These are phyloP conservation scores for Pleurotus giganteus DNA, from an alignment of 768 basidiomycete genomes.

Conservation along the genomic window DNA sequence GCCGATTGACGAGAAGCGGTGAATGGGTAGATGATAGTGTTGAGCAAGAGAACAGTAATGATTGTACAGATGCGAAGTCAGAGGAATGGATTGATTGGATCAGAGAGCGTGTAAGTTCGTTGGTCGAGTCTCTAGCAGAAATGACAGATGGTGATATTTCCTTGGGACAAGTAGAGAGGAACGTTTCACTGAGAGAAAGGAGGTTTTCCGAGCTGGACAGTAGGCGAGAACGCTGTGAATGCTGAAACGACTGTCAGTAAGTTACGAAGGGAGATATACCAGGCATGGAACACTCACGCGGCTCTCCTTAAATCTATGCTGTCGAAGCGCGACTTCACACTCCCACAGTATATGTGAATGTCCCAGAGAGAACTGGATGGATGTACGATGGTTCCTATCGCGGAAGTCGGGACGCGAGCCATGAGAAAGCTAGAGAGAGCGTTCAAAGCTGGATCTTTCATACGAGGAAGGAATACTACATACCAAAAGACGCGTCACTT, in stretches of 20 bases:
- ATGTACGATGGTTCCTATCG: slow-evolving; percentile 69
- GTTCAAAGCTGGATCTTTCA: slow-evolving; percentile 6
- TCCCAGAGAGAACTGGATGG: slow-evolving; percentile 63
- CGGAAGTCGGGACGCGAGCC: slow-evolving; percentile 73
- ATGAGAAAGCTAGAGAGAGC: slow-evolving; percentile 52
- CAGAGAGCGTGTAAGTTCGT: slow-evolving; percentile 47
- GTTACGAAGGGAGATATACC: slow-evolving; percentile 18
- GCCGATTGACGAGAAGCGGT: slow-evolving; percentile 63
- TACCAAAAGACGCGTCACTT: slow-evolving; percentile 69
- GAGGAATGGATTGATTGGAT: slow-evolving; percentile 50
- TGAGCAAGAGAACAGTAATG: slow-evolving; percentile 39
- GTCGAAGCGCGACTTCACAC: slow-evolving; percentile 65
- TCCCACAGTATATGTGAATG: slow-evolving; percentile 67
- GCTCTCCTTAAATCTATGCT: slow-evolving; percentile 57
- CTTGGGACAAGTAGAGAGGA: slow-evolving; percentile 33
- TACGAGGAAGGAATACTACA: slow-evolving; percentile 21
- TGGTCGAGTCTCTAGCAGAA: slow-evolving; percentile 40
- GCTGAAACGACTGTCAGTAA: slow-evolving; percentile 16
- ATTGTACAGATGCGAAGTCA: slow-evolving; percentile 50
- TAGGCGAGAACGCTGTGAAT: slow-evolving; percentile 17
- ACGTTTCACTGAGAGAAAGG: slow-evolving; percentile 35
- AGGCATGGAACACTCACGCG: slow-evolving; percentile 39
- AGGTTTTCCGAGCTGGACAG: slow-evolving; percentile 33
- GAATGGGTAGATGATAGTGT: slow-evolving; percentile 41
- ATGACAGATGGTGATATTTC: slow-evolving; percentile 35